Percentiles rank a stretch among this genome's conserved stretches.
Evolutionary conservation across 768 basidiomycete species (phyloP).

Genomic region (Fomitopsis serialis): DNA sequence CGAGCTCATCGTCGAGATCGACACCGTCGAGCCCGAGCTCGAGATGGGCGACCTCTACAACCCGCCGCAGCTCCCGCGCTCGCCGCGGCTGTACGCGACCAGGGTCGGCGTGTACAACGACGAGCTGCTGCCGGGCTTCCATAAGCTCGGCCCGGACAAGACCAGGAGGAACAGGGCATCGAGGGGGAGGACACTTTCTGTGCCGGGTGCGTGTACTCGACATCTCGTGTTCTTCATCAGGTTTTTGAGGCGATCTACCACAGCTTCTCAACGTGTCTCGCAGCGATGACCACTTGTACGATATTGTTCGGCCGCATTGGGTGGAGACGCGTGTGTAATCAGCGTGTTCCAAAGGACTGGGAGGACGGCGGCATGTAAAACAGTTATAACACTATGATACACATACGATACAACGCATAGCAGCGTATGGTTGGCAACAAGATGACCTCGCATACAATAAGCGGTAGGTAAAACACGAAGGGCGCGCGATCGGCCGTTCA

Average conservation of each 20-base stretch:
- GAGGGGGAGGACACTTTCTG: neutral
- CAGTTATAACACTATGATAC: neutral
- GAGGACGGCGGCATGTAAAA: neutral
- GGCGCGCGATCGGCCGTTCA: slow-evolving; percentile 4
- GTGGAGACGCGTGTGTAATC: neutral
- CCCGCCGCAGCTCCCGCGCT: neutral
- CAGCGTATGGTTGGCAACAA: neutral
- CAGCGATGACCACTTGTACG: too few relatives aligned
- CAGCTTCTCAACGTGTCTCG: too few relatives aligned
- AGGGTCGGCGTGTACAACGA: slow-evolving; percentile 11
- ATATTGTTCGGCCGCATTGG: too few relatives aligned
- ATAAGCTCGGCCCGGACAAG: neutral
- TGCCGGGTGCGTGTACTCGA: neutral
- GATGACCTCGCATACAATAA: neutral
- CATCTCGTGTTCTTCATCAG: too few relatives aligned
- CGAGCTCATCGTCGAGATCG: slow-evolving; percentile 17
- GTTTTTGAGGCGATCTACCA: too few relatives aligned
- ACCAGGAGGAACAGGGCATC: neutral
- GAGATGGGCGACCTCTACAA: neutral
- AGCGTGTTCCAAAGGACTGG: neutral
- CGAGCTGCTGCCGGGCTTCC: neutral
- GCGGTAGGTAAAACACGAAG: neutral
- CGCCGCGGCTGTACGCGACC: slow-evolving; percentile 7
- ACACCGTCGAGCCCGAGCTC: slow-evolving; percentile 7
- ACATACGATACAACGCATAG: slow-evolving; percentile 1